Conservation (phyloP, 2,329 filamentous ascomycete genomes). For the Sclerotinia spermophila region DNA sequence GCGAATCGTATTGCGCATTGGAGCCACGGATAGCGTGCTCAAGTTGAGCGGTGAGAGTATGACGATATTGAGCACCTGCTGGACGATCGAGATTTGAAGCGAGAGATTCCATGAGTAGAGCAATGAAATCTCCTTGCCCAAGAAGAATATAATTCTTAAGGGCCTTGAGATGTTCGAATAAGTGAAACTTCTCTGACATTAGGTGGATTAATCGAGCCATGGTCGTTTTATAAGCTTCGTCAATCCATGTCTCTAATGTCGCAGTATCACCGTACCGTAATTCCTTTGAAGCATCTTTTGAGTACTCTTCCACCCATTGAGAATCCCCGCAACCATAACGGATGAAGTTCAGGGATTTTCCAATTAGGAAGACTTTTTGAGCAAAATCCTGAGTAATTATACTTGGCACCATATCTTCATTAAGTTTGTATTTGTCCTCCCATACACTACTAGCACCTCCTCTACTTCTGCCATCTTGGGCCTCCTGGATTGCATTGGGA, state of each 20-base stretch:
- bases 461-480: conserved; percentile 48
- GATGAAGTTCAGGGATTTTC: conserved; percentile 97
- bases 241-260: conserved; percentile 86
- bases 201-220: conserved; percentile 92
- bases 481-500: conserved; percentile 44
- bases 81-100: conserved; percentile 90
- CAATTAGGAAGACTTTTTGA: conserved; percentile 94
- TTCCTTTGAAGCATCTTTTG: conserved; percentile 87
- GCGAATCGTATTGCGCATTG: conserved; percentile 91
- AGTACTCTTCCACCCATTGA: conserved; percentile 93
- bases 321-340: conserved; percentile 92
- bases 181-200: conserved; percentile 91
- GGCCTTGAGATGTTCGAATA: conserved; percentile 87
- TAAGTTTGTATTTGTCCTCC: conserved; percentile 94
- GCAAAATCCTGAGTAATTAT: conserved; percentile 94
- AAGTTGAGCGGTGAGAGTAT: conserved; percentile 94
- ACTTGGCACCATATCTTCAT: conserved; percentile 80
- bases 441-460: conserved; percentile 82
- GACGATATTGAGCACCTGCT: conserved; percentile 93
- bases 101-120: conserved; percentile 92
- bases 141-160: conserved; percentile 93
- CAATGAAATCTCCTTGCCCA: conserved; percentile 96
- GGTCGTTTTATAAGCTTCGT: conserved; percentile 95
- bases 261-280: conserved; percentile 90
- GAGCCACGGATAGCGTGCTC: conserved; percentile 96